A percentile compares a stretch with the other conserved stretches of the same genome.
Conservation (phyloP, 176 grass and related monocot species). For the Bonia amplexicaulis region DNA sequence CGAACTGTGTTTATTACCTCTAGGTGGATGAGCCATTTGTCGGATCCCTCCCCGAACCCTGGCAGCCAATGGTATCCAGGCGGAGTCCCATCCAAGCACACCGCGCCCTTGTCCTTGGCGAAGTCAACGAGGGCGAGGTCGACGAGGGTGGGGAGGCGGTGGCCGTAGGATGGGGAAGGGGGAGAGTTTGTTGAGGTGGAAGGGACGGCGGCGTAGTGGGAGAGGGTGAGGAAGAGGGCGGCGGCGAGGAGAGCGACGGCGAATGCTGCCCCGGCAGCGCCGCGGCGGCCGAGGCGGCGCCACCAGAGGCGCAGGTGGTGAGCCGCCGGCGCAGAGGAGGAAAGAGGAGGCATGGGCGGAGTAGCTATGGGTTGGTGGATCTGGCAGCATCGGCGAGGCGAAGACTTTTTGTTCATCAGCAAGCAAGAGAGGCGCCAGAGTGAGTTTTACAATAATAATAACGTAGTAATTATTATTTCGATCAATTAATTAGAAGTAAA, state of each 20-base stretch:
- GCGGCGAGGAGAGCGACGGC: conserved; percentile 13
- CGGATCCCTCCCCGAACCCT: conserved; percentile 51
- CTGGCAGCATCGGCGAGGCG: conserved; percentile 4
- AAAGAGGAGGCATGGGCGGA: neutral
- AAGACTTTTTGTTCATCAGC: neutral
- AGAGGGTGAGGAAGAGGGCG: conserved; percentile 8
- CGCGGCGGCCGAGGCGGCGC: conserved; percentile 21
- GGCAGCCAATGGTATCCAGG: conserved; percentile 58
- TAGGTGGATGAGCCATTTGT: conserved; percentile 66
- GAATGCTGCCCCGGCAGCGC: neutral
- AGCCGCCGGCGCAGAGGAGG: conserved; percentile 5
- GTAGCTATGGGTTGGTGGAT: conserved; percentile 19
- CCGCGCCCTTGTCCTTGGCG: conserved; percentile 15
- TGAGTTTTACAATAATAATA: neutral
- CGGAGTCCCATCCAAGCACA: conserved; percentile 70
- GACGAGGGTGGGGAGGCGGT: conserved; percentile 37
- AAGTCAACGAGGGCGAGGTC: conserved; percentile 38
- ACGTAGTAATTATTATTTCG: no score
- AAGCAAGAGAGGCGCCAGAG: neutral
- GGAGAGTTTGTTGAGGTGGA: neutral
- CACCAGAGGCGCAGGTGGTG: conserved; percentile 11
- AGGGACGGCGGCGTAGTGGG: neutral
- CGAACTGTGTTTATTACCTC: conserved; percentile 21
- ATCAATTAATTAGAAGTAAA: no score
- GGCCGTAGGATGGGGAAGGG: conserved; percentile 27